Percentiles rank a stretch among this genome's conserved stretches.
Evolutionary conservation across 495 filamentous ascomycete genomes (phyloP).

Genomic region (Schizothecium vesticola): DNA sequence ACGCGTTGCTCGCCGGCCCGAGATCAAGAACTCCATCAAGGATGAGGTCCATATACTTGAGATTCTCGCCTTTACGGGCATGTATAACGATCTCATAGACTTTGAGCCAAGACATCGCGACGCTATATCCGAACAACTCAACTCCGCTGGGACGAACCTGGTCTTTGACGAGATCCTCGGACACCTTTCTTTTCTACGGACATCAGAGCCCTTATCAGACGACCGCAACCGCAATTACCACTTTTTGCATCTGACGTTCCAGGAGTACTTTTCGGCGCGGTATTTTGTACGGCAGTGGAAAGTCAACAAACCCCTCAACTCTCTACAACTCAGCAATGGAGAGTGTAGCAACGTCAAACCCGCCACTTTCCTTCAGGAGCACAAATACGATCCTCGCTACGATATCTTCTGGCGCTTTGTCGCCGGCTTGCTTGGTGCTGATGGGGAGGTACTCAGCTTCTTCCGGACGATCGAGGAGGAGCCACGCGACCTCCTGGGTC

Average conservation of each 20-base stretch:
- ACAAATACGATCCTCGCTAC: slow-evolving; percentile 40
- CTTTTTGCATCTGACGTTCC: slow-evolving; percentile 41
- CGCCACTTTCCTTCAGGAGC: slow-evolving; percentile 29
- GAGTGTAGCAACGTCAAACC: background rate
- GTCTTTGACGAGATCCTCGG: slow-evolving; percentile 14
- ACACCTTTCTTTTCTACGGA: slow-evolving; percentile 32
- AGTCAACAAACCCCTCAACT: slow-evolving; percentile 17
- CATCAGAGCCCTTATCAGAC: slow-evolving; percentile 21
- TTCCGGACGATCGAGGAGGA: slow-evolving; percentile 32
- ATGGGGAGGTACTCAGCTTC: slow-evolving; percentile 19
- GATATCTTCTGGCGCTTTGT: slow-evolving; percentile 44
- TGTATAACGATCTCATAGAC: slow-evolving; percentile 32
- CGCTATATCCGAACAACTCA: slow-evolving; percentile 19
- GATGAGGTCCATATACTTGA: slow-evolving; percentile 30
- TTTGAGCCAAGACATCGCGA: slow-evolving; percentile 26
- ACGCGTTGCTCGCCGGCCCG: background rate
- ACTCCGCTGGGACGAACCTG: slow-evolving; percentile 3
- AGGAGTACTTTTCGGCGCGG: slow-evolving; percentile 39
- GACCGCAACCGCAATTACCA: slow-evolving; percentile 27
- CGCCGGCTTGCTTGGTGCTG: slow-evolving; percentile 33
- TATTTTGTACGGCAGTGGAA: slow-evolving; percentile 41
- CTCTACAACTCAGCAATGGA: slow-evolving; percentile 12
- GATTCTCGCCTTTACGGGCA: slow-evolving; percentile 34
- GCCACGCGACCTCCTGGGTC: slow-evolving; percentile 37
- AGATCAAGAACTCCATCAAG: slow-evolving; percentile 18